Evolutionary conservation across 257 asterid genomes (phyloP), one percentile per base, ranked within the genome.

Genomic region (Leptodermis oblonga): DNA sequence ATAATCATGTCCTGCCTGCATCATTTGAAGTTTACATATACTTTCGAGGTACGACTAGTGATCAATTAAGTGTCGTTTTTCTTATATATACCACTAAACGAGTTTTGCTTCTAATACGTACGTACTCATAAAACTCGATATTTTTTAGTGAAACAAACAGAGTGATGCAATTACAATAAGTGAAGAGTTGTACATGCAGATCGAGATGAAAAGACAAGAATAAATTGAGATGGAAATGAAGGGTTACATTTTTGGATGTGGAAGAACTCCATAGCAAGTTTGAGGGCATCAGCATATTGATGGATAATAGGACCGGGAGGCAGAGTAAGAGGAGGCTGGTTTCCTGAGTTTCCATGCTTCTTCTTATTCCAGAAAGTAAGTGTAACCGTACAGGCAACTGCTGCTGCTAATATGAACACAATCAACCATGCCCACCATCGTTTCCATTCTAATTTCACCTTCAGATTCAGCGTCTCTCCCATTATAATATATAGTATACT

Each of bases 191-290:
- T n/a, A n/a, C n/a, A n/a, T n/a, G n/a, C n/a, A n/a, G n/a, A n/a
- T n/a, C n/a, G n/a, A n/a, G n/a, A 52, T 22, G 23, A n/a, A 52
- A 22, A 22, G 0, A 51, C 36, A 42, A 17, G 7, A 9, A 42
- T 18, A 26, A 22, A 18, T 37, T 7, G 33, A 54, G 11, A 25
- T 22, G 17, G 23, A 25, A 26, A 5, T 54, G 9, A 13, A n/a
- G n/a, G n/a, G n/a, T 20, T 81, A 88, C 96, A 76, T 82, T 87
- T 89, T 59, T 86, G 97, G 3, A 88, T 53, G 52, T 89, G 88
- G 43, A 91, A 89, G 72, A 91, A 91, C 81, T 87, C 85, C 88
- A 87, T 62, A n/a, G 97, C 91, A 70, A 82, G 62, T 51, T 66
- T 77, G 53, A 91, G 85, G 49, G 96, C 93, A 45, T 86, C 81